Conservation (phyloP, 352 stramenopile species). For the Phytophthora megakarya region DNA sequence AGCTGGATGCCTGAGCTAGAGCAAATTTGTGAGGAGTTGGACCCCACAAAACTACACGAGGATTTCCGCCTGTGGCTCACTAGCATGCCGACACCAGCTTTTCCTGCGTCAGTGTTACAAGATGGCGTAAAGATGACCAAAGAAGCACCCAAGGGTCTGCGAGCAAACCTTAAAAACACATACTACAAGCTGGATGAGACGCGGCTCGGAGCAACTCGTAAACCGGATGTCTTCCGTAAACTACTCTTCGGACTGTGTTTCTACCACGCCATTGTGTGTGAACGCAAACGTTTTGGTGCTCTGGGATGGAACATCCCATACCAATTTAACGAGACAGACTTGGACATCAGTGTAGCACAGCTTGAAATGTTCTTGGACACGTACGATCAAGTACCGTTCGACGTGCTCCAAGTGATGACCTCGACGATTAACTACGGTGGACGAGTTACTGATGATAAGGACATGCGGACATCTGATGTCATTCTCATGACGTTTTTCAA, state of each 20-base stretch:
- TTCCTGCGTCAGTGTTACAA: slow-evolving; percentile 94
- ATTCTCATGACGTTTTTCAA: slow-evolving; percentile 93
- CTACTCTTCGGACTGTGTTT: slow-evolving; percentile 94
- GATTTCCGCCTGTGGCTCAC: slow-evolving; percentile 97
- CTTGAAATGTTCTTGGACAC: slow-evolving; percentile 93
- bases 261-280: slow-evolving; percentile 92
- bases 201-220: slow-evolving; percentile 84
- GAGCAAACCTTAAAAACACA: slow-evolving; percentile 94
- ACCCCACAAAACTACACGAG: slow-evolving; percentile 82
- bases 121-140: slow-evolving; percentile 98
- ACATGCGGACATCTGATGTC: slow-evolving; percentile 91
- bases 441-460: slow-evolving; percentile 93
- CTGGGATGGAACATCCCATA: slow-evolving; percentile 98
- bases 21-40: slow-evolving; percentile 92
- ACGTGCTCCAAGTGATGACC: slow-evolving; percentile 93
- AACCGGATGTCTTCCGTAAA: slow-evolving; percentile 92
- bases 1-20: slow-evolving; percentile 96
- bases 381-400: slow-evolving; percentile 85
- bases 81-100: slow-evolving; percentile 82
- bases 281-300: slow-evolving; percentile 94
- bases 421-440: slow-evolving; percentile 96
- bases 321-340: slow-evolving; percentile 97
- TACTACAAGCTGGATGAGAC: slow-evolving; percentile 95
- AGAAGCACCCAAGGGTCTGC: slow-evolving; percentile 93
- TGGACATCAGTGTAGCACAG: slow-evolving; percentile 82